phyloP scores from a whole-genome alignment of 306 rosid genomes.

The Quercus dentata region DNA sequence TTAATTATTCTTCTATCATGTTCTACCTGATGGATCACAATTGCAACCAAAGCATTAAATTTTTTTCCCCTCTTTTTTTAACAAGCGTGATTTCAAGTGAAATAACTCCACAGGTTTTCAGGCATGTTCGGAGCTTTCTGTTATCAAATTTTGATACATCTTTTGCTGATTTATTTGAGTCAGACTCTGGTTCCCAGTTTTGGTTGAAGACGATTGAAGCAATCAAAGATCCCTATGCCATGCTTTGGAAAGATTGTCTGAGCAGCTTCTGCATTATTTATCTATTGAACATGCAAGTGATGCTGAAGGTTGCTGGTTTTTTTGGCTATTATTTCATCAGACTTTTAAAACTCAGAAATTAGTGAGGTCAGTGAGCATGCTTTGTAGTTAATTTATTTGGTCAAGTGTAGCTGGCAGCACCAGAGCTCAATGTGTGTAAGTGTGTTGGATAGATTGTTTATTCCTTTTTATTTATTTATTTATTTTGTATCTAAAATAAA shows the following conservation, averaged over 20 bases:
- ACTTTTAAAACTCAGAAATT: conserved; percentile 43
- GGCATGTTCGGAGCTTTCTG: conserved; percentile 45
- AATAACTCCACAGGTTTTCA: conserved; percentile 44
- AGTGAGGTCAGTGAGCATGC: conserved; percentile 53
- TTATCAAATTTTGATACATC: conserved; percentile 35
- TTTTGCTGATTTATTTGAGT: conserved; percentile 37
- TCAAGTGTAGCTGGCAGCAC: background rate
- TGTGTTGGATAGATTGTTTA: background rate
- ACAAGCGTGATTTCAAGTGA: conserved; percentile 69
- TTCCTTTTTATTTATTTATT: background rate
- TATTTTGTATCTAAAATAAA: background rate
- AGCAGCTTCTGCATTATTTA: conserved; percentile 70
- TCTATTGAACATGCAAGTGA: conserved; percentile 52
- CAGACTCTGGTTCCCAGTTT: conserved; percentile 48
- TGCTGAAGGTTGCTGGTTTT: conserved; percentile 78
- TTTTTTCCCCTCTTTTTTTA: conserved; percentile 11
- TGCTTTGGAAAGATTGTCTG: conserved; percentile 67
- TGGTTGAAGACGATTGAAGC: conserved; percentile 74
- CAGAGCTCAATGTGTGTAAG: background rate
- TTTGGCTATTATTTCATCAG: conserved; percentile 74
- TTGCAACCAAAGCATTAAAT: conserved; percentile 21
- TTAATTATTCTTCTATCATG: background rate
- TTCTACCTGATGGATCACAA: background rate
- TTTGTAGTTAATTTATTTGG: too few relatives aligned
- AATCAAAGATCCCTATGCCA: conserved; percentile 66